Base-by-base conservation (phyloP, 305 asterid genomes). In the Solanum hybrid region DNA sequence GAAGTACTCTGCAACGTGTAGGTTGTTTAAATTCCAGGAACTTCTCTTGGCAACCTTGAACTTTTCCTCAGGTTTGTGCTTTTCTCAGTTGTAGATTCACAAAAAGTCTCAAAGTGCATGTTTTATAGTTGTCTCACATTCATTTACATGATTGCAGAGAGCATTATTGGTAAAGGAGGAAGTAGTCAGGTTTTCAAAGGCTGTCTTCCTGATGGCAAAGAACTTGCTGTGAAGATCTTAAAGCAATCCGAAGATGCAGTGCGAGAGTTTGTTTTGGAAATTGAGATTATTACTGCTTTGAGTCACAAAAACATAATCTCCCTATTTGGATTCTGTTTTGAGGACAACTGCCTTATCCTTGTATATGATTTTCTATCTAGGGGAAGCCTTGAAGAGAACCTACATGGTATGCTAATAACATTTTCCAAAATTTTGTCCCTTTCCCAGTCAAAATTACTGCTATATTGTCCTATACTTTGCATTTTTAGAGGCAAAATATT, bases 301-400 rank as follows among this genome's bases (percentile, higher is more conserved):
- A 94, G 95, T 92, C 99, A 97, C 97, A 95, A 97, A 86, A 97
- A 97, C 92, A 94, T 97, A 83, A 96, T 96, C 90, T 94, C 98
- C 22, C 96, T 97, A 14, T 95, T 96, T 69, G 99, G 99, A n/a
- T 97, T 96, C 92, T 97, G 98, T 92, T 97, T 93, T 29, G 98
- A 96, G 93, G 94, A 94, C 92, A 92, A 87, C 89, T 93, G 91
- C 86, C 98, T 97, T 78, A 94, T 95, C 89, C 92, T 97, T 95
- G 99, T 97, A 33, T 97, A 97, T 84, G 98, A 97, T 94, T 95
- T 96, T 89, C 92, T 97, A 16, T 90, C 98, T 11, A 92, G 98
- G 94, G 99, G 99, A 92, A 97, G 99, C 96, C 99, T 97, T 13
- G 99, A 97, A 94, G 99, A 96, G 88, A 97, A 96, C 76, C 96